Conservation (phyloP, 768 basidiomycete species). For the Leccinum sublutescens region DNA sequence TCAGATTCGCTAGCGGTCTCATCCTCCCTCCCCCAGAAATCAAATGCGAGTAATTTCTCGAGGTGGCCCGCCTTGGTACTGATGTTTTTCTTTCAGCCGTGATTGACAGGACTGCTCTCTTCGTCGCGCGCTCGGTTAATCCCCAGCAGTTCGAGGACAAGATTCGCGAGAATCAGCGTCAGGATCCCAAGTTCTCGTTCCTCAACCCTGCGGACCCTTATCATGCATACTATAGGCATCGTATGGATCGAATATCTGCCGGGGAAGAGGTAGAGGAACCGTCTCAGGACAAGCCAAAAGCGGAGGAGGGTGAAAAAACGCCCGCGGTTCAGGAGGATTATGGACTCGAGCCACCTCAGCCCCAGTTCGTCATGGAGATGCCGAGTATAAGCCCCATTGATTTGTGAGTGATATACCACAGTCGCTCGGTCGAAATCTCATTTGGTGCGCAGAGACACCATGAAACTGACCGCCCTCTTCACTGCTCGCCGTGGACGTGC, state of each 20-base stretch:
- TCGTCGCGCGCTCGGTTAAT: conserved; percentile 91
- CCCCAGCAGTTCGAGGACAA: conserved; percentile 94
- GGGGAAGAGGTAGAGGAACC: conserved; percentile 72
- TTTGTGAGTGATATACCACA: conserved; percentile 59
- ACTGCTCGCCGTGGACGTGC: conserved; percentile 86
- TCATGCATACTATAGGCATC: conserved; percentile 96
- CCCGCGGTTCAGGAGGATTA: conserved; percentile 50
- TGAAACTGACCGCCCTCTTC: conserved; percentile 95
- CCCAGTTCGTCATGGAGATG: conserved; percentile 82
- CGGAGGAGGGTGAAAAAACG: conserved; percentile 31
- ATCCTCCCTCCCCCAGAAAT: conserved; percentile 97
- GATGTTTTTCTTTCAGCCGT: conserved; percentile 54
- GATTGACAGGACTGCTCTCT: conserved; percentile 91
- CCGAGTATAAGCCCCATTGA: conserved; percentile 89
- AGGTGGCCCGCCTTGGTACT: not conserved
- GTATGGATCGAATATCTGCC: conserved; percentile 76
- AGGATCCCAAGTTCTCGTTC: conserved; percentile 98
- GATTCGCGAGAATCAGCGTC: conserved; percentile 93
- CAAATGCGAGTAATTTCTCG: conserved; percentile 55
- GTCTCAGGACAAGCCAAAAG: conserved; percentile 44
- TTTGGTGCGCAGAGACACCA: conserved; percentile 66
- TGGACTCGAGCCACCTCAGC: conserved; percentile 72
- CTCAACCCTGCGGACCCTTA: conserved; percentile 96
- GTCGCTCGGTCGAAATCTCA: not conserved
- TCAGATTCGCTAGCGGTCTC: conserved; percentile 75